Conservation (phyloP, 2,329 filamentous ascomycete genomes). For the Talaromyces sp. region DNA sequence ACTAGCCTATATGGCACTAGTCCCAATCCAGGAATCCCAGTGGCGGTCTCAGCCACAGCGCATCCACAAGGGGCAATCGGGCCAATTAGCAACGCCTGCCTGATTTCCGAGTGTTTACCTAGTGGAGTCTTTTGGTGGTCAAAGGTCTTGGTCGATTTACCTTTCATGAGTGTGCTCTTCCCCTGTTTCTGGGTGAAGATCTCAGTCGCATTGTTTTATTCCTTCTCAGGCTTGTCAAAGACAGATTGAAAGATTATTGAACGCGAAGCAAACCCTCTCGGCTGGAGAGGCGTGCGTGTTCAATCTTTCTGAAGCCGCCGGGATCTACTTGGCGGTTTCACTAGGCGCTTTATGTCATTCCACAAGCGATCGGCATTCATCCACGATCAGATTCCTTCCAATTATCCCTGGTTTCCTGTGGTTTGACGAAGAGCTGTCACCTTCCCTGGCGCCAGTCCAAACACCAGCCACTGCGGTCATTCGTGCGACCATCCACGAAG, state of each 20-base stretch:
- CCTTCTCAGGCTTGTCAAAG: too few species aligned
- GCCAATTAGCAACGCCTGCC: conserved; percentile 18
- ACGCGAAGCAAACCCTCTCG: not conserved
- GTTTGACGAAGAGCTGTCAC: conserved; percentile 16
- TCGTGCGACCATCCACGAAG: conserved; percentile 14
- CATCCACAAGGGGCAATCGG: conserved; percentile 10
- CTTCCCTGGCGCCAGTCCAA: conserved; percentile 18
- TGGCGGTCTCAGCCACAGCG: not conserved
- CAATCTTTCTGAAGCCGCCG: conserved; percentile 19
- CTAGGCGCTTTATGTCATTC: conserved; percentile 42
- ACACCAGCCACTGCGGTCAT: conserved; percentile 35
- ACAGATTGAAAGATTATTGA: too few species aligned
- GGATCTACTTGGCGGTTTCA: conserved; percentile 32
- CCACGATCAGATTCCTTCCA: conserved; percentile 27
- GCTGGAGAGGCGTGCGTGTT: not conserved
- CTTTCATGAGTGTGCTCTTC: not conserved
- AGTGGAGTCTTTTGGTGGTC: not conserved
- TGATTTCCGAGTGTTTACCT: conserved; percentile 3
- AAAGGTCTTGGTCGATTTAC: not conserved
- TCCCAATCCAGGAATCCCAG: not conserved
- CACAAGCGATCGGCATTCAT: conserved; percentile 25
- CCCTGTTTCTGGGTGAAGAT: not conserved
- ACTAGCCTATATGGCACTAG: not conserved
- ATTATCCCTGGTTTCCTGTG: conserved; percentile 24
- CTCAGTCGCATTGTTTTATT: too few species aligned